Conservation (phyloP, 371 early-diverging fungal genomes). For the Mucor lusitanicus region DNA sequence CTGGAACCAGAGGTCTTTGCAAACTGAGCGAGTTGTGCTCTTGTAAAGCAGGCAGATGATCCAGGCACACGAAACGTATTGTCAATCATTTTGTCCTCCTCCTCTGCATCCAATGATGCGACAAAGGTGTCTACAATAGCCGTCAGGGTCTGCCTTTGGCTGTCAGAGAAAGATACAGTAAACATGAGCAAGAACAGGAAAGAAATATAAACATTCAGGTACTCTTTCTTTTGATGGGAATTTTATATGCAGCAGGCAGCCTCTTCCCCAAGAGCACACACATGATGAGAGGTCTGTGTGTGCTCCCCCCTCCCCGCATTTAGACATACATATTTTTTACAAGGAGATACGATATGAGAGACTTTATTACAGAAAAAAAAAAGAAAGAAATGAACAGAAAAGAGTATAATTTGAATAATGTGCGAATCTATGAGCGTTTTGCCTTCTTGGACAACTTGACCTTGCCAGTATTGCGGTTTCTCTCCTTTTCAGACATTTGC, state of each 20-base stretch:
- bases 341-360: neutral
- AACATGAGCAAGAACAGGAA: neutral
- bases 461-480: conserved; percentile 49
- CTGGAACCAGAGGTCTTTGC: neutral
- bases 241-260: neutral
- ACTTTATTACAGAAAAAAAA: conserved; percentile 11
- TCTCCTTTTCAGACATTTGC: conserved; percentile 55
- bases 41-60: neutral
- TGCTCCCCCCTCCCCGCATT: neutral
- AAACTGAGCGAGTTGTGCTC: neutral
- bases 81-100: conserved; percentile 27
- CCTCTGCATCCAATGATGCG: conserved; percentile 27
- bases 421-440: conserved; percentile 34
- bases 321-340: too few species aligned
- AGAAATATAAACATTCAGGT: neutral
- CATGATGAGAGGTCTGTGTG: neutral
- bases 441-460: conserved; percentile 55
- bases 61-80: neutral
- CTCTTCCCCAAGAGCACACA: neutral
- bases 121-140: conserved; percentile 47
- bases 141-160: conserved; percentile 25
- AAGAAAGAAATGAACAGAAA: neutral
- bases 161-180: neutral
- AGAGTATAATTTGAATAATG: neutral
- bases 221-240: neutral